Evolutionary conservation across 75 land plant genomes (phyloP).

Genomic region (Sequoiadendron giganteum): DNA sequence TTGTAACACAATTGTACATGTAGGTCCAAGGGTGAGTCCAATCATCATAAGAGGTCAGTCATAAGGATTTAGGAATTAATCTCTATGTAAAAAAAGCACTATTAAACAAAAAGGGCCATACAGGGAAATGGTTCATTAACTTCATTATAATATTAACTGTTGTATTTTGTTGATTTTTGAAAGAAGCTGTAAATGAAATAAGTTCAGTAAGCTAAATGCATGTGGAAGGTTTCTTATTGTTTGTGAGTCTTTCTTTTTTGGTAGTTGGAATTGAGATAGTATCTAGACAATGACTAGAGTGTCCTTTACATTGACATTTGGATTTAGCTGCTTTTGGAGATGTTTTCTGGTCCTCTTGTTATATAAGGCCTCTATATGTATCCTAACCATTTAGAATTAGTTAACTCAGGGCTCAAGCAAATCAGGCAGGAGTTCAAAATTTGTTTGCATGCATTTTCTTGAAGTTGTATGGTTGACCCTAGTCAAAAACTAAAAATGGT

Average conservation of each 20-base stretch:
- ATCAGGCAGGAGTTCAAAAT: not conserved
- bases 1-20: not conserved
- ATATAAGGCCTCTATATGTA: not conserved
- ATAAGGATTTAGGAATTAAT: not conserved
- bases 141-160: not conserved
- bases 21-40: not conserved
- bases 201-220: not conserved
- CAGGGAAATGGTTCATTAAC: not conserved
- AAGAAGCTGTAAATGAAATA: not conserved
- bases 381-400: not conserved
- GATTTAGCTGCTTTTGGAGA: not conserved
- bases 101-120: not conserved
- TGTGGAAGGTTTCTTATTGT: not conserved
- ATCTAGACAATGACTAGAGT: not conserved
- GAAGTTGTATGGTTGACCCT: not conserved
- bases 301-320: not conserved
- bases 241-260: not conserved
- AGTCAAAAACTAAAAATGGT: not conserved
- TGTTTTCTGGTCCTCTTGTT: not conserved
- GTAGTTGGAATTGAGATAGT: not conserved
- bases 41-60: not conserved
- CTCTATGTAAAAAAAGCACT: not conserved
- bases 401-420: not conserved
- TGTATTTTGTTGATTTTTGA: not conserved
- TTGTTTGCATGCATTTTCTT: not conserved